Percentiles rank a stretch among this genome's conserved stretches.
Conservation (phyloP, 805 yeast species). For the Lipomyces chichibuensis region DNA sequence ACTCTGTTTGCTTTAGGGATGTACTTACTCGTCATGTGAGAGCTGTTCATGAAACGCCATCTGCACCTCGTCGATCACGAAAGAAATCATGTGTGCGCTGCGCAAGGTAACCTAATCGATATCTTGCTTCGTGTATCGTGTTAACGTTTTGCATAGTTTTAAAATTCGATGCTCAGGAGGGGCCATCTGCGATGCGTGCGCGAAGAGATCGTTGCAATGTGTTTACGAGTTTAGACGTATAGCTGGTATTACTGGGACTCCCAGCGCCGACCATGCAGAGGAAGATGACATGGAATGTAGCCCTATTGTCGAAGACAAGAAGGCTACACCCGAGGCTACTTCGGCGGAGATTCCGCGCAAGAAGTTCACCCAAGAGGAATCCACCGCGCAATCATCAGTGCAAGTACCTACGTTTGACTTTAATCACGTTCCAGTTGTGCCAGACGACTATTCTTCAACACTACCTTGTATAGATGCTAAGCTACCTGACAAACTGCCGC, state of each 20-base stretch:
- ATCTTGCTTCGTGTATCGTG: neutral
- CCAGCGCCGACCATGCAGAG: slow-evolving; percentile 2
- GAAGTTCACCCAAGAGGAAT: neutral
- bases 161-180: slow-evolving; percentile 39
- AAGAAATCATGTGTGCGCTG: slow-evolving; percentile 31
- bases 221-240: slow-evolving; percentile 26
- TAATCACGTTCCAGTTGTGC: neutral
- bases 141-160: slow-evolving; percentile 10
- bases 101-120: slow-evolving; percentile 7
- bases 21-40: slow-evolving; percentile 27
- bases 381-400: neutral
- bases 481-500: neutral
- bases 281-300: neutral
- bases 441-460: neutral
- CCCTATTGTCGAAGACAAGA: neutral
- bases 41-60: slow-evolving; percentile 30
- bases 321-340: neutral
- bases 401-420: neutral
- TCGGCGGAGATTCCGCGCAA: neutral
- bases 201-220: slow-evolving; percentile 30
- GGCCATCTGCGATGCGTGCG: slow-evolving; percentile 35
- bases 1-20: slow-evolving; percentile 6
- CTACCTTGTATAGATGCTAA: neutral
- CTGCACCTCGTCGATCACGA: slow-evolving; percentile 21
- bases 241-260: neutral